Evolutionary conservation across 495 filamentous ascomycete genomes (phyloP).

Genomic region (Penicillium bovifimosum): DNA sequence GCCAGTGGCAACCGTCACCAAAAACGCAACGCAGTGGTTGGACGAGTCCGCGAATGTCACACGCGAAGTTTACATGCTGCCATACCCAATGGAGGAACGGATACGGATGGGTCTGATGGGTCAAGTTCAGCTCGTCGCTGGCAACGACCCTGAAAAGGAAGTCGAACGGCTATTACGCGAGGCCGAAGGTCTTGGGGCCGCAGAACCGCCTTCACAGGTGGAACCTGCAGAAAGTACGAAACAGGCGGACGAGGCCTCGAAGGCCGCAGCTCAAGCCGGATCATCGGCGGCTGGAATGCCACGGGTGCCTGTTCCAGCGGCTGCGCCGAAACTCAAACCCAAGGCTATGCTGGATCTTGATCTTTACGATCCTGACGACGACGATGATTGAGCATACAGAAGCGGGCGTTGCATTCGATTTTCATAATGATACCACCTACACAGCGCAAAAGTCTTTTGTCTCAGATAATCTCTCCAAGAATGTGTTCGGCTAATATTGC

Average conservation of each 20-base stretch:
- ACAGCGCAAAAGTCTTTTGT: not conserved
- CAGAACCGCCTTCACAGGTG: slow-evolving; percentile 20
- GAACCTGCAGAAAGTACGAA: slow-evolving; percentile 17
- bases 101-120: slow-evolving; percentile 47
- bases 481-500: not conserved
- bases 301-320: slow-evolving; percentile 18
- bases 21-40: slow-evolving; percentile 42
- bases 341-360: slow-evolving; percentile 41
- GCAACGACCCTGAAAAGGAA: slow-evolving; percentile 36
- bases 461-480: not conserved
- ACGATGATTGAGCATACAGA: slow-evolving; percentile 29
- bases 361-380: slow-evolving; percentile 45
- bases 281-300: slow-evolving; percentile 19
- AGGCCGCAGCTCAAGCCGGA: slow-evolving; percentile 33
- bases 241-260: slow-evolving; percentile 33
- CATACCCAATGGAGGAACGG: slow-evolving; percentile 45
- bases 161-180: slow-evolving; percentile 40
- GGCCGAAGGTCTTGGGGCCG: slow-evolving; percentile 35
- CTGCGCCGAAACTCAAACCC: slow-evolving; percentile 35
- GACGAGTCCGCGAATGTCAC: slow-evolving; percentile 41
- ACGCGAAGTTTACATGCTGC: slow-evolving; percentile 42
- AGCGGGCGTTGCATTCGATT: slow-evolving; percentile 6
- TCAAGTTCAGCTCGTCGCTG: slow-evolving; percentile 37
- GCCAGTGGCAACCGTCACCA: slow-evolving; percentile 38
- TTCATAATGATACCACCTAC: slow-evolving; percentile 19